Base-by-base conservation (phyloP, 805 yeast species). In the Ogataea chonburiensis region DNA sequence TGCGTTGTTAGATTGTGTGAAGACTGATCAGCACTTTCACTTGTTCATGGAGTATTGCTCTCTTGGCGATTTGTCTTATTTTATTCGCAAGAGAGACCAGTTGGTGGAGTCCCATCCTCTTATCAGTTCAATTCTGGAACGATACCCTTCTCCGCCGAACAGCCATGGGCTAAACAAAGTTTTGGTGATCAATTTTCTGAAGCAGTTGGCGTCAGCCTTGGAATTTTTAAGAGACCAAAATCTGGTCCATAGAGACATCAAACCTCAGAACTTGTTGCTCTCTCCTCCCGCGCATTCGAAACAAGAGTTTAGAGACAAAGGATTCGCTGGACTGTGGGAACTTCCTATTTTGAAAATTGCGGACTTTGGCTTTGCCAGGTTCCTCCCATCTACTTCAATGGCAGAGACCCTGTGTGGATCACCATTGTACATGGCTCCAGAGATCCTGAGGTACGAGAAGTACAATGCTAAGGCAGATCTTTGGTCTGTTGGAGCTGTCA, bases 401-500 rank as follows among this genome's bases (percentile, higher is more conserved):
- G 98, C 98, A 1, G 98, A 93, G 58, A 93, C 98, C 2, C 68
- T 93, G 48, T 93, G 98, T 70, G 98, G 98, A 1, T 86, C 96
- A 8, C 98, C 98, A 3, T 71, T 93, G 28, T 93, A 93, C 63
- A 93, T 93, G 98, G 98, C 98, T 0, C 98, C 98, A 0, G 98
- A 93, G 63, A 93, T 93, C 31, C 67, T 93, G 50, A 72, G 95
- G 45, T 89, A 86, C 55, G 97, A 93, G 58, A 93, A 88, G 62
- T 93, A 93, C 64, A 88, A 89, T 50, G 98, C 98, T 5, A 89
- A 88, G 58, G 98, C 97, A 0, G 98, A 93, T 58, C 64, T 93
- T 46, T 93, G 98, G 98, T 88, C 97, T 5, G 96, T 91, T 4
- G 98, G 98, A 3, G 94, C 98, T 1, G 98, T 93, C 1, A 66